Conservation (phyloP, 306 rosid genomes). For the Bauhinia variegata region DNA sequence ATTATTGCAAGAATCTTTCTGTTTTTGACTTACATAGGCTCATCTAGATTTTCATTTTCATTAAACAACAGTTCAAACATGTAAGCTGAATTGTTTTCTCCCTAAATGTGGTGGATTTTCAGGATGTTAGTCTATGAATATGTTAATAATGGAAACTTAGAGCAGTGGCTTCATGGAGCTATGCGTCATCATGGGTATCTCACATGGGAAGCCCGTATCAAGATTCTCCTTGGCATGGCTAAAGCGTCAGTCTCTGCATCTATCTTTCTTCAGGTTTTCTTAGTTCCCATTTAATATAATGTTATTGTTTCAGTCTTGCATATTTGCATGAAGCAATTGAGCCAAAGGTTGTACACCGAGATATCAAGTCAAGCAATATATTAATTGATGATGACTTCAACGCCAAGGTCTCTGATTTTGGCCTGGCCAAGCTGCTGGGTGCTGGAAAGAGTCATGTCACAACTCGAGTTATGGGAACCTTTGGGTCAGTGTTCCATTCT, state of each 20-base stretch:
- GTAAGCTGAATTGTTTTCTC: neutral
- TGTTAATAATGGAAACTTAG: conserved; percentile 91
- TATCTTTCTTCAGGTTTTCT: conserved; percentile 25
- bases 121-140: conserved; percentile 92
- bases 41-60: neutral
- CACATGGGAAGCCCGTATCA: conserved; percentile 95
- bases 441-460: conserved; percentile 92
- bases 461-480: conserved; percentile 96
- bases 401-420: conserved; percentile 96
- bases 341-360: conserved; percentile 92
- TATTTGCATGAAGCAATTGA: conserved; percentile 95
- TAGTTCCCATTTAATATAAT: conserved; percentile 33
- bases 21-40: conserved; percentile 1
- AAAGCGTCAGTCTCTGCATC: conserved; percentile 76
- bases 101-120: conserved; percentile 35
- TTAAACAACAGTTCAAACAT: neutral
- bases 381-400: conserved; percentile 86
- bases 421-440: conserved; percentile 90
- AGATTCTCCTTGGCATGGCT: conserved; percentile 91
- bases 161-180: conserved; percentile 97
- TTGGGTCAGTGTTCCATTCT: conserved; percentile 63
- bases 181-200: conserved; percentile 95
- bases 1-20: conserved; percentile 1
- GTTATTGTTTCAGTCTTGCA: conserved; percentile 67
- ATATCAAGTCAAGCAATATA: conserved; percentile 92